Percentiles rank a stretch among this genome's conserved stretches.
Evolutionary conservation across 345 rosid genomes (phyloP).

Genomic region (Lepidium sativum): DNA sequence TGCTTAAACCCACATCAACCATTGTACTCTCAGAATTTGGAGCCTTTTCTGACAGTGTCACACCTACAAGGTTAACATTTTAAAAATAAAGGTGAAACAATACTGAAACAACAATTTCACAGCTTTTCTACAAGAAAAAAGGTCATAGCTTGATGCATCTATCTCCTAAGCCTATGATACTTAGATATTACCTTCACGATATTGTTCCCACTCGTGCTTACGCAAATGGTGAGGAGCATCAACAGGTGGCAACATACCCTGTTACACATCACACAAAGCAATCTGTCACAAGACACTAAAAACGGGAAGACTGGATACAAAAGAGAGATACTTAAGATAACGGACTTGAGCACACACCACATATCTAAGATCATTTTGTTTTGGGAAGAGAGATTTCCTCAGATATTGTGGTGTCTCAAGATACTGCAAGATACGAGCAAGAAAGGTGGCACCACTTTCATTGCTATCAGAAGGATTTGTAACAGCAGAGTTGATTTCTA

Average conservation of each 20-base stretch:
- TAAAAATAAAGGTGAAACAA: neutral
- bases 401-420: slow-evolving; percentile 92
- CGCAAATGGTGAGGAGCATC: slow-evolving; percentile 98
- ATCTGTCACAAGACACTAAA: neutral
- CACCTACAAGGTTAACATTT: slow-evolving; percentile 41
- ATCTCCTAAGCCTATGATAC: neutral
- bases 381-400: slow-evolving; percentile 77
- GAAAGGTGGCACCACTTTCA: slow-evolving; percentile 76
- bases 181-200: slow-evolving; percentile 57
- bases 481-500: slow-evolving; percentile 24
- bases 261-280: neutral
- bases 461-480: slow-evolving; percentile 33
- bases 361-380: slow-evolving; percentile 64
- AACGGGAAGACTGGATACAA: neutral
- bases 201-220: slow-evolving; percentile 90
- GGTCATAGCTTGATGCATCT: neutral
- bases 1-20: slow-evolving; percentile 85
- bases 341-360: slow-evolving; percentile 44
- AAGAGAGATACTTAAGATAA: neutral
- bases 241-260: slow-evolving; percentile 96
- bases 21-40: slow-evolving; percentile 41
- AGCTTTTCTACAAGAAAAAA: neutral
- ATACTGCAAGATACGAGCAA: slow-evolving; percentile 66
- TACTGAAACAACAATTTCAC: neutral
- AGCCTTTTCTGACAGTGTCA: slow-evolving; percentile 50